These are phyloP conservation scores for Trichoderma breve DNA, from an alignment of 2,329 filamentous ascomycete species.

Conservation along the genomic window DNA sequence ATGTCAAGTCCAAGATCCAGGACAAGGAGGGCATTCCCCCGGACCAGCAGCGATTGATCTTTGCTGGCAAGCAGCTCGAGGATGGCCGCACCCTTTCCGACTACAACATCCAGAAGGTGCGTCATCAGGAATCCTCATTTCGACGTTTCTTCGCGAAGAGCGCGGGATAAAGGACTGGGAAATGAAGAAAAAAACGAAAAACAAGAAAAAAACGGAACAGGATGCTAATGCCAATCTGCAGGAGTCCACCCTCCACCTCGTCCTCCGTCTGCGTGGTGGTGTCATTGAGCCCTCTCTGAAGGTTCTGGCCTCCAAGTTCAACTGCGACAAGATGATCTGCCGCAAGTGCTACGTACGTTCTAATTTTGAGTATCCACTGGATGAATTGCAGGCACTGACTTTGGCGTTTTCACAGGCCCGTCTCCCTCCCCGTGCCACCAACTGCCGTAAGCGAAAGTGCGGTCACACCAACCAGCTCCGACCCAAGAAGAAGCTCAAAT, in stretches of 20 bases:
- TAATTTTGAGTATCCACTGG: neutral
- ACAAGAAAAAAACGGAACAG: neutral
- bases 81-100: slow-evolving; percentile 94
- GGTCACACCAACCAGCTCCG: slow-evolving; percentile 99
- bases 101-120: slow-evolving; percentile 99
- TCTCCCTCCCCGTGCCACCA: slow-evolving; percentile 96
- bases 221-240: slow-evolving; percentile 42
- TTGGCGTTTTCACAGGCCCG: slow-evolving; percentile 55
- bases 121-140: slow-evolving; percentile 30
- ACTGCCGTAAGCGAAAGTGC: slow-evolving; percentile 99
- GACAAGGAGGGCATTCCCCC: slow-evolving; percentile 99
- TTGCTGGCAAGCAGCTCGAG: slow-evolving; percentile 98
- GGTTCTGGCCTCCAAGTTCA: slow-evolving; percentile 98
- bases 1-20: slow-evolving; percentile 99
- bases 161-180: neutral
- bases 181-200: neutral
- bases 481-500: slow-evolving; percentile 99
- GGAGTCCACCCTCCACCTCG: slow-evolving; percentile 98
- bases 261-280: slow-evolving; percentile 98
- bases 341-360: slow-evolving; percentile 97
- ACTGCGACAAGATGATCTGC: slow-evolving; percentile 99
- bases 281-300: slow-evolving; percentile 99
- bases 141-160: neutral
- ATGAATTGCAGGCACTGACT: neutral
- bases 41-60: slow-evolving; percentile 98